These are phyloP conservation scores for Chiua virens DNA, from an alignment of 768 basidiomycete species.

Conservation along the genomic window DNA sequence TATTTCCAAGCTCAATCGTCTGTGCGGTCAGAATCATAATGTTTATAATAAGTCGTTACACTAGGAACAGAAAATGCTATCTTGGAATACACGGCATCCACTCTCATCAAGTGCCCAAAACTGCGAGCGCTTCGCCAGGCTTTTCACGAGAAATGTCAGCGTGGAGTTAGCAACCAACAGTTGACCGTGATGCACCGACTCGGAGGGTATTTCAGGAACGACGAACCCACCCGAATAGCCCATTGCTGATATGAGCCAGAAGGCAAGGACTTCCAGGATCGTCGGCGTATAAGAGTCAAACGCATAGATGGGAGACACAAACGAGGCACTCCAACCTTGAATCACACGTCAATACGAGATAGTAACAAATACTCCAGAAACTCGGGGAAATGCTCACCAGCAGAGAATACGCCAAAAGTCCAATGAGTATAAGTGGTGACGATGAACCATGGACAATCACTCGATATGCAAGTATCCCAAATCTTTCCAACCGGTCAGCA, in stretches of 20 bases:
- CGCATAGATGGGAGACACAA: slow-evolving; percentile 46
- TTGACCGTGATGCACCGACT: slow-evolving; percentile 18
- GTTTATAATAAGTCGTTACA: too few relatives aligned
- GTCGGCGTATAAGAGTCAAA: slow-evolving; percentile 44
- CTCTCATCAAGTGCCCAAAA: slow-evolving; percentile 11
- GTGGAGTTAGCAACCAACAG: slow-evolving; percentile 26
- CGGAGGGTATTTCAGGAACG: slow-evolving; percentile 25
- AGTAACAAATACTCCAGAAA: too few relatives aligned
- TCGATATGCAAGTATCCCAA: slow-evolving; percentile 41
- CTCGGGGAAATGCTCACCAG: slow-evolving; percentile 25
- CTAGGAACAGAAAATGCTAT: not conserved
- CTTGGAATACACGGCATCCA: not conserved
- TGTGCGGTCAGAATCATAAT: too few relatives aligned
- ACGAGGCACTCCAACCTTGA: slow-evolving; percentile 54
- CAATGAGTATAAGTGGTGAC: slow-evolving; percentile 44
- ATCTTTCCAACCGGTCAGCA: slow-evolving; percentile 27
- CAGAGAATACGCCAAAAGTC: slow-evolving; percentile 44
- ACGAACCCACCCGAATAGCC: slow-evolving; percentile 32
- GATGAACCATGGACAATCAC: slow-evolving; percentile 39
- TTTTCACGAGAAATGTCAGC: slow-evolving; percentile 25
- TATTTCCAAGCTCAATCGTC: too few relatives aligned
- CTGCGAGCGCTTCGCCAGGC: slow-evolving; percentile 20
- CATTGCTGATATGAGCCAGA: slow-evolving; percentile 59
- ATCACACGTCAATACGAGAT: slow-evolving; percentile 1
- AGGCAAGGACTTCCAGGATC: slow-evolving; percentile 50